These are phyloP conservation scores for Lachnellula hyalina DNA, from an alignment of 2,329 filamentous ascomycete species.

Conservation along the genomic window DNA sequence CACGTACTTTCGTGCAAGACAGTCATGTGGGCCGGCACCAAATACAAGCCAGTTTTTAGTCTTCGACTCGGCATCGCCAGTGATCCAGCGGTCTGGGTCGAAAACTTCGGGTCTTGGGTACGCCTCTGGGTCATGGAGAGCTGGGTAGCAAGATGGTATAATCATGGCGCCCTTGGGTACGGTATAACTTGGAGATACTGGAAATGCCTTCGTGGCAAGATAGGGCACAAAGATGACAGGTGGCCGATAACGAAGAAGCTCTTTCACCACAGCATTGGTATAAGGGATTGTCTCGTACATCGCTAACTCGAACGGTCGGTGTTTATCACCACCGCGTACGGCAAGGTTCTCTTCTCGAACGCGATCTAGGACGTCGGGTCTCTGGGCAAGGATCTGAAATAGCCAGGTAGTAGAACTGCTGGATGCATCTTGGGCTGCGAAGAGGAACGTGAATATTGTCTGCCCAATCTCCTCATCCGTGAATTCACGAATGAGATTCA, in stretches of 20 bases:
- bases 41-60: slow-evolving; percentile 52
- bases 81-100: slow-evolving; percentile 48
- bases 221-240: slow-evolving; percentile 52
- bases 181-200: slow-evolving; percentile 43
- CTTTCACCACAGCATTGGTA: slow-evolving; percentile 48
- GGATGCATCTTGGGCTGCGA: slow-evolving; percentile 48
- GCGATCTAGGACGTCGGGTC: slow-evolving; percentile 42
- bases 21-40: slow-evolving; percentile 46
- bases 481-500: slow-evolving; percentile 45
- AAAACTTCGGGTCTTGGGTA: slow-evolving; percentile 44
- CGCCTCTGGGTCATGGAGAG: slow-evolving; percentile 43
- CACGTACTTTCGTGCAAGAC: slow-evolving; percentile 45
- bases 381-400: slow-evolving; percentile 46
- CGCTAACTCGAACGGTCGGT: slow-evolving; percentile 36
- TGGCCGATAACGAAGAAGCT: slow-evolving; percentile 46
- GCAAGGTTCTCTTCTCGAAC: slow-evolving; percentile 44
- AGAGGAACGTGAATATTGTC: slow-evolving; percentile 49
- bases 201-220: slow-evolving; percentile 42
- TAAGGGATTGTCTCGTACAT: slow-evolving; percentile 47
- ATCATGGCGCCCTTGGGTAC: slow-evolving; percentile 45
- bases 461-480: slow-evolving; percentile 44
- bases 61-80: slow-evolving; percentile 44
- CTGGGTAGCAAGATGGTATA: slow-evolving; percentile 46
- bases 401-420: slow-evolving; percentile 49
- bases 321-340: slow-evolving; percentile 38